Base-by-base conservation (phyloP, 208 protist genomes). In the Novymonas esmeraldas region DNA sequence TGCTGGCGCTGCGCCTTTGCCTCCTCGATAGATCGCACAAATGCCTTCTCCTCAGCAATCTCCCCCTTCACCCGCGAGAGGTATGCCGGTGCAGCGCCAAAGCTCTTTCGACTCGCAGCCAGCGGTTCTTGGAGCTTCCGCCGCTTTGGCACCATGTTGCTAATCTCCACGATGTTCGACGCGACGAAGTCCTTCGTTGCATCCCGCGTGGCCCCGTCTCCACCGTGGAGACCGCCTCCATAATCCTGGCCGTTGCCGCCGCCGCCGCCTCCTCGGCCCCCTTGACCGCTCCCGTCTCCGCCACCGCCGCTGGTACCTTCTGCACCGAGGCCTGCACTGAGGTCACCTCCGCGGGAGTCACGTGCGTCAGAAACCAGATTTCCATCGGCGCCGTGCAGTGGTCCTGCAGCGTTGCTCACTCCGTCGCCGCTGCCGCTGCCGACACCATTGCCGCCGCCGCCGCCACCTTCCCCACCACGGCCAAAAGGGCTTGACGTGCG, bases 151-250 rank as follows among this genome's bases (percentile, higher is more conserved):
- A 93, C 87, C 85, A 96, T 93, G 49, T 92, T 90, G 70, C 90
- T 96, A 16, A 90, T 78, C 33, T 97, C 92, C 28, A 98, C 93
- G 62, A 97, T 96, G 52, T 98, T 98, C 20, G 90, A 94, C 2
- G 78, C 84, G 28, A 98, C 83, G 81, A 97, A 98, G 58, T 98
- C 77, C 64, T 97, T 98, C 7, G 57, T 62, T 0, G 52, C 45
- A 38, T 73, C 59, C 20, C 42, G 58, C 20, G 39, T 18, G 24
- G 10, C 33, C 3, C 41, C 20, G 51, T 48, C 52, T 13, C 41
- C 58, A 0, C 44, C 46, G 29, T 29, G 33, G 36, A 10, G 5
- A 20, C 20, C 39, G 14, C 22, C 26, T 22, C 56, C 26, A 24
- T 61, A 48, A 24, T 48, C n/a, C 6, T 22, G 2, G n/a, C 48